A percentile compares a stretch with the other conserved stretches of the same genome.
phyloP scores from a whole-genome alignment of 1,284 basidiomycete genomes.

The Trametes polyzona region DNA sequence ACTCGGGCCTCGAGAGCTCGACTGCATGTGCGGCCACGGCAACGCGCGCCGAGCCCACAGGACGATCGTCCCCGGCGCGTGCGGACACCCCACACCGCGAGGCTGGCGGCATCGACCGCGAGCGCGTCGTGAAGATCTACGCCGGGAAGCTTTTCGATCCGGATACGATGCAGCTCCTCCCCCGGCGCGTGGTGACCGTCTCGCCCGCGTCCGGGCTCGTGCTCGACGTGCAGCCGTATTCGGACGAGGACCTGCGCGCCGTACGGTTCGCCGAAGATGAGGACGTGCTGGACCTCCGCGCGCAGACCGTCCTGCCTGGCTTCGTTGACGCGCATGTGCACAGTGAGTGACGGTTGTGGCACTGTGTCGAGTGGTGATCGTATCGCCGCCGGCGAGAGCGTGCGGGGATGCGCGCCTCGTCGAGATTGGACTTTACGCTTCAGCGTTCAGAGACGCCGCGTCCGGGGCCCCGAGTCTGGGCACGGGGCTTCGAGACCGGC shows the following conservation, averaged over 20 bases:
- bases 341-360: conserved; percentile 53
- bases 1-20: too few species aligned
- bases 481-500: not conserved
- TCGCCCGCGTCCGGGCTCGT: conserved; percentile 25
- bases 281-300: conserved; percentile 54
- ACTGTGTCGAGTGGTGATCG: not conserved
- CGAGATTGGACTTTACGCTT: conserved; percentile 8
- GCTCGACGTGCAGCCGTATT: conserved; percentile 19
- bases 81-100: not conserved
- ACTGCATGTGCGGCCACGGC: too few species aligned
- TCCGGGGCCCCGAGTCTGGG: not conserved
- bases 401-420: not conserved
- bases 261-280: conserved; percentile 18
- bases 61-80: not conserved
- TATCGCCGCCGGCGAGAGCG: too few species aligned
- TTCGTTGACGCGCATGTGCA: conserved; percentile 74
- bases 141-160: conserved; percentile 50
- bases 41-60: not conserved
- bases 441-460: not conserved
- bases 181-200: conserved; percentile 47
- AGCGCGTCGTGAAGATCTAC: conserved; percentile 33
- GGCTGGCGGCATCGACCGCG: too few species aligned
- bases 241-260: not conserved
- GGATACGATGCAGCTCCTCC: conserved; percentile 36
- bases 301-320: conserved; percentile 59